Evolutionary conservation across 192 early-diverging fungal species (phyloP).

Genomic region (Linderina pennispora): DNA sequence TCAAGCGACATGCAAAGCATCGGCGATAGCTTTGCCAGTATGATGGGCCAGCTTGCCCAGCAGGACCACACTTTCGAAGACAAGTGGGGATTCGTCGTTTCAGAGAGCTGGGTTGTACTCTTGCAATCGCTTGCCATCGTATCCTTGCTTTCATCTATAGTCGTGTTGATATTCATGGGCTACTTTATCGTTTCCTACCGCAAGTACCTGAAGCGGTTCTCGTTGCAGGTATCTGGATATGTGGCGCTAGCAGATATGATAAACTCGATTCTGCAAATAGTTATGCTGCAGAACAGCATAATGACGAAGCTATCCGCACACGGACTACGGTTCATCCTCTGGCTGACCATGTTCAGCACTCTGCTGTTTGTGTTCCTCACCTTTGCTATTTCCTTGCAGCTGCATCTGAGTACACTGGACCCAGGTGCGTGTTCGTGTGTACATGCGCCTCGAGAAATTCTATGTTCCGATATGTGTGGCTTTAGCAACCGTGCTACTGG

Average conservation of each 20-base stretch:
- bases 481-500: conserved; percentile 13
- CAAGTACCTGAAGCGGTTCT: conserved; percentile 24
- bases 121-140: conserved; percentile 21
- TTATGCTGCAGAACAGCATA: conserved; percentile 21
- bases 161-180: conserved; percentile 4
- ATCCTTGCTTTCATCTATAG: conserved; percentile 17
- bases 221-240: conserved; percentile 27
- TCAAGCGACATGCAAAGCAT: no score
- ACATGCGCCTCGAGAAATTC: conserved; percentile 27
- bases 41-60: conserved; percentile 46
- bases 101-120: conserved; percentile 10
- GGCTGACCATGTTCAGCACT: conserved; percentile 25
- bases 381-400: conserved; percentile 21
- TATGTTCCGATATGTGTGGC: conserved; percentile 15
- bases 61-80: no score
- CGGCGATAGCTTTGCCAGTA: conserved; percentile 23
- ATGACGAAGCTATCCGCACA: conserved; percentile 14
- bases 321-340: conserved; percentile 25
- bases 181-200: conserved; percentile 10
- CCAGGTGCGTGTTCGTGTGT: conserved; percentile 14
- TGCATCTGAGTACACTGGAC: conserved; percentile 44
- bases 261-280: conserved; percentile 11
- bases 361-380: conserved; percentile 30
- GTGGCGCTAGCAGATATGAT: conserved; percentile 17
- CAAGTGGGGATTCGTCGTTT: conserved; percentile 28